phyloP scores from a whole-genome alignment of 371 early-diverging fungal genomes.

The Rhizomucor pusillus region DNA sequence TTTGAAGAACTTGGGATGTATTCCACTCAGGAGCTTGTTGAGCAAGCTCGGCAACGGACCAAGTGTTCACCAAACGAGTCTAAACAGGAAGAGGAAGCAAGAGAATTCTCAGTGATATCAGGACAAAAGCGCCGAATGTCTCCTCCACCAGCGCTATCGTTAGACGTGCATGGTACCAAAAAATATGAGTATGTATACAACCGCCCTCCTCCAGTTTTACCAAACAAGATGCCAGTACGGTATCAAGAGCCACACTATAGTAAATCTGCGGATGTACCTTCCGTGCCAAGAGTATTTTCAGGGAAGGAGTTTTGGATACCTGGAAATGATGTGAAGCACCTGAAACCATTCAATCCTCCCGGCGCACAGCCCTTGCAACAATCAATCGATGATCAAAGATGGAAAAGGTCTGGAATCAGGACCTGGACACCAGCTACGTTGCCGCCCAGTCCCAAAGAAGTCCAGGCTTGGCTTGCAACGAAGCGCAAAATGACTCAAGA shows the following conservation, averaged over 20 bases:
- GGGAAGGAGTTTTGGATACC: conserved; percentile 52
- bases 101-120: neutral
- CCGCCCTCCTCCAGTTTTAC: conserved; percentile 20
- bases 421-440: conserved; percentile 26
- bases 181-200: conserved; percentile 18
- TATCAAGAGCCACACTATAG: conserved; percentile 68
- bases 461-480: conserved; percentile 23
- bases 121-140: neutral
- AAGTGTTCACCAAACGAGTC: neutral
- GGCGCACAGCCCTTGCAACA: neutral
- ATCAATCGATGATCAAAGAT: conserved; percentile 2
- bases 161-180: neutral
- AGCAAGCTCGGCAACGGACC: neutral
- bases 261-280: conserved; percentile 54
- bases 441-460: conserved; percentile 32
- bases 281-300: conserved; percentile 44
- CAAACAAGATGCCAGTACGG: conserved; percentile 11
- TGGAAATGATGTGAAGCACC: conserved; percentile 18
- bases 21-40: neutral
- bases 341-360: conserved; percentile 22
- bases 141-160: neutral
- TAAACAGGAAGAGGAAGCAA: too few species aligned
- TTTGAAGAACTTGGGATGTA: too few species aligned
- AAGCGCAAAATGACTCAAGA: conserved; percentile 10
- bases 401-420: conserved; percentile 12